Evolutionary conservation across 2,329 filamentous ascomycete species (phyloP).

Genomic region (Zymoseptoria ardabiliae): DNA sequence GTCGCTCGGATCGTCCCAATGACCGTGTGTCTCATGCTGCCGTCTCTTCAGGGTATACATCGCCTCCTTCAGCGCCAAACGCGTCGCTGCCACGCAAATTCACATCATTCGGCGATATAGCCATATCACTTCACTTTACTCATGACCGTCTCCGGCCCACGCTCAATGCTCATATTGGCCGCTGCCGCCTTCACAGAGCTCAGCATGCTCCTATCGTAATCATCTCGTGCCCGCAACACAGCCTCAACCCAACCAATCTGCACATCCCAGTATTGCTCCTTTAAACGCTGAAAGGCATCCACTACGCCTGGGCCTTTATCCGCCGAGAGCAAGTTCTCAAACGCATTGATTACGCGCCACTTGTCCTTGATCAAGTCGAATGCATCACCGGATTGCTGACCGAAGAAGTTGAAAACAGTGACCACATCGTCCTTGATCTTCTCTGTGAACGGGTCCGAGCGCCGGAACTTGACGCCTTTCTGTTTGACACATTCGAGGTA

Average conservation of each 20-base stretch:
- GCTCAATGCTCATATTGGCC: slow-evolving; percentile 73
- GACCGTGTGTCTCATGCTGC: background rate
- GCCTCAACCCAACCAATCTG: slow-evolving; percentile 94
- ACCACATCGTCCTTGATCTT: slow-evolving; percentile 91
- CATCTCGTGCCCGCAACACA: slow-evolving; percentile 76
- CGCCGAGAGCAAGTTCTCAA: slow-evolving; percentile 67
- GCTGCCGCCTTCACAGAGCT: slow-evolving; percentile 81
- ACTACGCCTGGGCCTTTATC: slow-evolving; percentile 66
- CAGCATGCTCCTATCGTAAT: slow-evolving; percentile 87
- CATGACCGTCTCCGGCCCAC: slow-evolving; percentile 89
- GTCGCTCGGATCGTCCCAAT: background rate
- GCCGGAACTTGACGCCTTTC: slow-evolving; percentile 80
- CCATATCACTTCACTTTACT: slow-evolving; percentile 54
- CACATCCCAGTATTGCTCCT: slow-evolving; percentile 83
- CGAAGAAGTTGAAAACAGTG: slow-evolving; percentile 85
- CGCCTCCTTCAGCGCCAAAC: background rate
- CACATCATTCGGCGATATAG: background rate
- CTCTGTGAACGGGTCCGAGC: slow-evolving; percentile 78
- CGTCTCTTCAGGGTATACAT: background rate
- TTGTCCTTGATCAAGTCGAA: slow-evolving; percentile 75
- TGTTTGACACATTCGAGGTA: slow-evolving; percentile 84
- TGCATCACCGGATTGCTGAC: slow-evolving; percentile 57
- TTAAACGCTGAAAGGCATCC: slow-evolving; percentile 75
- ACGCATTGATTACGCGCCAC: slow-evolving; percentile 83
- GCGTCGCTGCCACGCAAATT: background rate